Evolutionary conservation across 179 eudicot genomes (phyloP), one percentile per base, ranked within the genome.

Genomic region (Spergularia azorica): DNA sequence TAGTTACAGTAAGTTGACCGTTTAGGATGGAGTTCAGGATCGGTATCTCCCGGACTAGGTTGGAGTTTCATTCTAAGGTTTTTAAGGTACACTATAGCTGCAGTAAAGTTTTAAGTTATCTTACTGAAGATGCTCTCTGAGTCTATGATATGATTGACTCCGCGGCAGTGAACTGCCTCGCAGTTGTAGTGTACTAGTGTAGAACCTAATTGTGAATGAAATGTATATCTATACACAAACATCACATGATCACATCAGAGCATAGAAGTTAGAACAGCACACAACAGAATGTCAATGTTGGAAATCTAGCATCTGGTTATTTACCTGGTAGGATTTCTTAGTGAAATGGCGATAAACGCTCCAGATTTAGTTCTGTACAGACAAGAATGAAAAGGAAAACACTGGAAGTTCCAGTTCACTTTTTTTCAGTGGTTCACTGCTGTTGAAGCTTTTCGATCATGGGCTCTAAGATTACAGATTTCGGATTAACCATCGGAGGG

Each of bases 401-500:
- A n/a, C 52, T 5, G 36, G 54, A 72, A 58, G 39, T 63, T 76
- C 6, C 54, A 50, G 21, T 63, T 76, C 61, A 50, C 41, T 77
- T 72, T 17, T 54, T 21, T 54, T 64, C 32, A 57, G 61, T 64
- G 15, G n/a, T 48, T 67, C 26, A 43, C 58, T 81, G 81, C 6
- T 67, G 62, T 46, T 77, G 59, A 26, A 81, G 78, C 67, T 1
- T 72, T 54, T 74, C 78, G 63, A 79, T 74, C 67, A 80, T 9
- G 9, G 76, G 59, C 67, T 92, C 96, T 14, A 90, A 88, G 5
- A 87, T 55, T 0, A 68, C 90, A 61, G 96, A 92, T 80, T 79
- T 76, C 1, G 90, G 93, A 70, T 82, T 92, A 9, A 89, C 91
- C 94, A 85, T 88, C 2, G 97, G 94, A 36, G 96, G 96, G n/a